These are phyloP conservation scores for Vigna angularis DNA, from an alignment of 306 rosid genomes.

Conservation along the genomic window DNA sequence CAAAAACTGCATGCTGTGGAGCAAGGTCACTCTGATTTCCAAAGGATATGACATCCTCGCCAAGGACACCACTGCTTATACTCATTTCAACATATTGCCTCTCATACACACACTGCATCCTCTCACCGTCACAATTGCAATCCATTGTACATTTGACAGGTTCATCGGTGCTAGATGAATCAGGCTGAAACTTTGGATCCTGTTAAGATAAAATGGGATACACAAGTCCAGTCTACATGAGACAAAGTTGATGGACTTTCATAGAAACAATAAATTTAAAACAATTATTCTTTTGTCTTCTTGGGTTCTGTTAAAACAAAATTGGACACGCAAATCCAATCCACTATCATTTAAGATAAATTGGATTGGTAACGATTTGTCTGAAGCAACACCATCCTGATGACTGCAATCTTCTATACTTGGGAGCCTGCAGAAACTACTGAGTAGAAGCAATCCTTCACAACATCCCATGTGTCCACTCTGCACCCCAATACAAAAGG, in stretches of 20 bases:
- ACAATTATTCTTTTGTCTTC: slow-evolving; percentile 21
- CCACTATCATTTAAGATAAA: slow-evolving; percentile 29
- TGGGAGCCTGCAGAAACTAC: too few species aligned
- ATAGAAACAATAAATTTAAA: slow-evolving; percentile 16
- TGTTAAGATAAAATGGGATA: slow-evolving; percentile 45
- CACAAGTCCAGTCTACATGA: slow-evolving; percentile 37
- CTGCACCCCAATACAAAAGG: too few species aligned
- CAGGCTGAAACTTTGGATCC: slow-evolving; percentile 95
- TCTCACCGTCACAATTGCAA: slow-evolving; percentile 77
- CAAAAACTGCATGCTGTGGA: slow-evolving; percentile 89
- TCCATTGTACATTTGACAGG: slow-evolving; percentile 78
- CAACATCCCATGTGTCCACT: too few species aligned
- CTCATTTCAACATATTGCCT: slow-evolving; percentile 99
- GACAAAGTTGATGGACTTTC: slow-evolving; percentile 3
- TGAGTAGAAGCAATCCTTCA: too few species aligned
- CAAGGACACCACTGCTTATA: slow-evolving; percentile 88
- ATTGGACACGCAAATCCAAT: slow-evolving; percentile 30
- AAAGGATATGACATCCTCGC: slow-evolving; percentile 85
- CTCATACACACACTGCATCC: slow-evolving; percentile 75
- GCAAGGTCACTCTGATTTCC: slow-evolving; percentile 82
- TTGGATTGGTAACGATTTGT: not conserved
- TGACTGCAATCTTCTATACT: too few species aligned
- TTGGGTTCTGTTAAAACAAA: slow-evolving; percentile 63
- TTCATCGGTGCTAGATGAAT: slow-evolving; percentile 73
- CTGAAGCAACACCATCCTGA: too few species aligned